Evolutionary conservation across 2,329 filamentous ascomycete genomes (phyloP), one percentile per base, ranked within the genome.

Genomic region (Pezicula rhizophila): DNA sequence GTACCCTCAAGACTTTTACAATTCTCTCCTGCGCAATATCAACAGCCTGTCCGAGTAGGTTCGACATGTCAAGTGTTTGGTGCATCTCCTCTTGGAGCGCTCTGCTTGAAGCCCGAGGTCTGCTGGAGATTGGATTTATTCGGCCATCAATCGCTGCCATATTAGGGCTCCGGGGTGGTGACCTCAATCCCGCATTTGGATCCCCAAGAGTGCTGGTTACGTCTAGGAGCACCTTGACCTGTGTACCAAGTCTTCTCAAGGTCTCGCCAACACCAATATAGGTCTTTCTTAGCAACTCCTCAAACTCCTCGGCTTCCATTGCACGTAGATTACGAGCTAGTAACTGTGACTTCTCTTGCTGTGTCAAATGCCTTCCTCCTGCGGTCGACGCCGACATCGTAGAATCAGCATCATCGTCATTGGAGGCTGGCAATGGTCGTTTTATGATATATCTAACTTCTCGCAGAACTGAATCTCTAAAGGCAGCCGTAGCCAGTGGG

Each of bases 141-240:
- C 57, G 55, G 11, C 52, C 54, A 43, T 64, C 62, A 5, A 64
- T 48, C 33, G 57, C 55, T 15, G 49, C 53, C 17, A 64, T 57
- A 41, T 61, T 59, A 20, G 61, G 60, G 50, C 57, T 66, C 55
- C 57, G 51, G 26, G 59, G 61, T 20, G 64, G 61, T 15, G 61
- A 65, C 42, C 57, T 63, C 50, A 57, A 55, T 14, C 52, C 53
- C 14, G 43, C 41, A 38, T 47, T 23, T 26, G 59, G 51, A 46
- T 62, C 57, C 5, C 56, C 58, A 46, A 63, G 54, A 11, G 81
- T 84, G 64, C 90, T 96, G 1, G 91, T 93, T 17, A 96, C 87
- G 66, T 99, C 93, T 8, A 99, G 75, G n/a, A 99, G 70, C 8
- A 97, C 84, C 66, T 99, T 99, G 48, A 93, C 87, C 64, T 97